Conservation (phyloP, 116 monocot genomes). For the Iris pallida region DNA sequence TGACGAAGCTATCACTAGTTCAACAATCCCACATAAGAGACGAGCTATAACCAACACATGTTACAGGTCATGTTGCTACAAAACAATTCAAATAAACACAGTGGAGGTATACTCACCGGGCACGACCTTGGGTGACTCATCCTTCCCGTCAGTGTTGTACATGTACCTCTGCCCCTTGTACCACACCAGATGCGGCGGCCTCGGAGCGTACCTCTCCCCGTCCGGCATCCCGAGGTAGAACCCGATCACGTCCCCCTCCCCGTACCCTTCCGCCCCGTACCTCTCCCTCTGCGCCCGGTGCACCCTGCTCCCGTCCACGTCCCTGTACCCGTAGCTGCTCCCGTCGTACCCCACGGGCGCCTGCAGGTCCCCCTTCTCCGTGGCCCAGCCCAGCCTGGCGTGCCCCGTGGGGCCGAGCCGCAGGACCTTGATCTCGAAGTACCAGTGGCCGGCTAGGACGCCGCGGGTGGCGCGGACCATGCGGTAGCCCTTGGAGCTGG, state of each 20-base stretch:
- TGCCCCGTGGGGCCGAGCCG: conserved; percentile 76
- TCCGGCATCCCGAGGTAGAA: conserved; percentile 85
- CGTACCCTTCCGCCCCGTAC: conserved; percentile 75
- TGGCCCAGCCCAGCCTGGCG: conserved; percentile 80
- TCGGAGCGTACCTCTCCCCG: conserved; percentile 62
- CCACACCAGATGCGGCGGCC: conserved; percentile 60
- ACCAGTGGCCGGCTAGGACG: conserved; percentile 76
- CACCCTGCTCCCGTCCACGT: conserved; percentile 84
- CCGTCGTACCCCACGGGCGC: conserved; percentile 90
- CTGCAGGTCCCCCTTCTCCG: conserved; percentile 89
- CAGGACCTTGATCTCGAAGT: conserved; percentile 73
- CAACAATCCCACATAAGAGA: too few relatives aligned
- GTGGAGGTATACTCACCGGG: conserved; percentile 73
- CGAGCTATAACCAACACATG: too few relatives aligned
- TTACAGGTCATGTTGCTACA: too few relatives aligned
- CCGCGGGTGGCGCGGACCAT: conserved; percentile 96
- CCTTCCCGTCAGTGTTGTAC: conserved; percentile 57
- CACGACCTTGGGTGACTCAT: conserved; percentile 62
- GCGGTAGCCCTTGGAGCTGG: conserved; percentile 84
- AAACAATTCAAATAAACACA: too few relatives aligned
- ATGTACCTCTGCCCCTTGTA: conserved; percentile 79
- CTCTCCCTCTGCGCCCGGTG: conserved; percentile 80
- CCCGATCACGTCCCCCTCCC: conserved; percentile 89
- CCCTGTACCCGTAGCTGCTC: conserved; percentile 81
- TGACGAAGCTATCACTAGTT: too few relatives aligned